Base-by-base conservation (phyloP, 1,284 basidiomycete genomes). In the Phlebopus sp. region DNA sequence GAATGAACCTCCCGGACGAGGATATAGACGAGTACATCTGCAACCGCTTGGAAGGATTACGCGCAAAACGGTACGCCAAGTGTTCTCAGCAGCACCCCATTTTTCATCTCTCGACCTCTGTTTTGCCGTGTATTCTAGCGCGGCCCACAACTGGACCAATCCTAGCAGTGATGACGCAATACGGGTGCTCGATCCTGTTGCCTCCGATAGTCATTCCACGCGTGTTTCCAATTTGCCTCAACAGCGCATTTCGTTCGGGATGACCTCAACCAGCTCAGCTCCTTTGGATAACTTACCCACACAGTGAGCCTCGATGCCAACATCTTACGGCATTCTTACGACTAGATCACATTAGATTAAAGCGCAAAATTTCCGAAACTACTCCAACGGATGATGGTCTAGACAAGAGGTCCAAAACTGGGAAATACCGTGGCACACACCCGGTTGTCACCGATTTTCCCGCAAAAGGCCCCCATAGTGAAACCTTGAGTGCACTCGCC, bases 1-100 rank as follows among this genome's bases (percentile, higher is more conserved):
- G 69, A 13, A 77, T 83, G 77, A 72, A 68, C 37, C 51, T 76
- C 14, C 74, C 77, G n/a, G 74, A 79, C 32, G 78, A 81, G 52
- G 67, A 69, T 18, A 53, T 67, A 29, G 64, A 68, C 9, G 60
- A 69, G 35, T 75, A 68, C 46, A 47, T 72, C 40, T 53, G 43
- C 37, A 27, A 44, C 14, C 63, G 62, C 44, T 54, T 47, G 46
- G 57, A 43, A 53, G 46, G 37, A 15, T 54, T 49, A 17, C 57
- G 37, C 54, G 50, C 42, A 50, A 58, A 51, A 37, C 47, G 35
- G 63, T 70, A 47, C 17, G 56, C 25, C 29, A 42, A 37, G 5
- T 25, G 31, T 17, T 35, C 8, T 19, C 13, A 32, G 8, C 9
- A 34, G 31, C 37, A 34, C 17, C 32, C 21, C 27, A 17, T 15